Base-by-base conservation (phyloP, 495 filamentous ascomycete species). In the Cercophora samala region DNA sequence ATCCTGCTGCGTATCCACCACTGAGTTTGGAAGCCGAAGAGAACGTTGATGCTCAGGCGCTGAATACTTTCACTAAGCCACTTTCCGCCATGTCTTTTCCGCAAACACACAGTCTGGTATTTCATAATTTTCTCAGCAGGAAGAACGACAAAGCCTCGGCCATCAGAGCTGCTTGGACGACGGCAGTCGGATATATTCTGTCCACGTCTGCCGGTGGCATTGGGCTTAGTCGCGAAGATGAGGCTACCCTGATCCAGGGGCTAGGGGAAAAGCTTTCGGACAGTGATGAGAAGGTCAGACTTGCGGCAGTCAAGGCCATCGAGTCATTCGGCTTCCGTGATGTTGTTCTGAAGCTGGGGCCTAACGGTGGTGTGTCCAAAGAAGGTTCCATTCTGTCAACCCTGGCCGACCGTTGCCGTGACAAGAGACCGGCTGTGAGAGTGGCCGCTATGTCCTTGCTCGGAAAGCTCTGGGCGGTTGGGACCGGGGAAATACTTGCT, bases 401-500 rank as follows among this genome's bases (percentile, higher is more conserved):
- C 63, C 85, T 99, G 18, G 91, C 91, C 25, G 94, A 97, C 68
- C 87, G 95, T 66, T 90, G 91, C 55, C 91, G 93, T 74, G 96
- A 99, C 78, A 88, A 87, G 58, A 95, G 91, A 73, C 89, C 88
- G 18, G 83, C 85, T 42, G 89, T 99, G 15, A 89, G 94, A 62
- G 86, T 88, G 62, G 93, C 92, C 68, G 93, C 90, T 29, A 97
- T 96, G 88, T 88, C 86, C 46, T 84, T 93, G 29, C 78, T 98
- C 15, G 90, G 87, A 21, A 88, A 89, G 58, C 89, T 97, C 54
- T 99, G 95, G 95, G 95, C 90, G 13, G 93, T 94, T 60, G 94
- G 92, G 1, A 87, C 87, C 21, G 91, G 93, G 22, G 93, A 97
- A 67, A 90, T 99, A 68, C 88, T 91, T 54, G 87, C 88, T 55